A percentile compares a stretch with the other conserved stretches of the same genome.
These are phyloP conservation scores for Parascedosporium putredinis DNA, from an alignment of 2,329 filamentous ascomycete genomes.

Conservation along the genomic window DNA sequence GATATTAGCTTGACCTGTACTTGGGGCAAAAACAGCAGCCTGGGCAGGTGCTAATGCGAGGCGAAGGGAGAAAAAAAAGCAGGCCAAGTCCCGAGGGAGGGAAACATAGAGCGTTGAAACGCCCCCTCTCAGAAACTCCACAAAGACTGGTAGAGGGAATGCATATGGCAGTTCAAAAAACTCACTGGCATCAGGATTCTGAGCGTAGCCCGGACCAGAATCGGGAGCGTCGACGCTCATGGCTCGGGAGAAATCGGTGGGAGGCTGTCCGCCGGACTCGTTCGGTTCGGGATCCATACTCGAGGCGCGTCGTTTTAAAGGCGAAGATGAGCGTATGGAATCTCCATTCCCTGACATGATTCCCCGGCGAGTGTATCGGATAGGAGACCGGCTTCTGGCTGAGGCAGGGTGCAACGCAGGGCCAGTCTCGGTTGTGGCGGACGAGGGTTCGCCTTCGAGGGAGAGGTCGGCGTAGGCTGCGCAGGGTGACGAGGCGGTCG, in stretches of 20 bases:
- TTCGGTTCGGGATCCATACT: conserved; percentile 46
- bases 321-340: conserved; percentile 51
- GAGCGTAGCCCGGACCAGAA: conserved; percentile 13
- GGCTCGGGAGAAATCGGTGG: conserved; percentile 20
- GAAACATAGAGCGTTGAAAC: not conserved
- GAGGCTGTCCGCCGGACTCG: conserved; percentile 11
- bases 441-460: conserved; percentile 36
- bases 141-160: no score
- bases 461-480: conserved; percentile 47
- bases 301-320: conserved; percentile 52
- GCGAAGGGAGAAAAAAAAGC: not conserved
- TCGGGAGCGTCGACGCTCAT: conserved; percentile 31
- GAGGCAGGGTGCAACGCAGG: conserved; percentile 22
- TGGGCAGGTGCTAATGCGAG: no score
- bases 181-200: conserved; percentile 11
- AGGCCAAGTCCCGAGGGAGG: not conserved
- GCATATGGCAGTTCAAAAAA: no score
- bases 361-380: conserved; percentile 38
- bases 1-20: not conserved
- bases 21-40: not conserved
- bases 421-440: conserved; percentile 26
- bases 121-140: no score
- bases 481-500: conserved; percentile 47
- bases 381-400: conserved; percentile 41
- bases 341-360: conserved; percentile 53